Conservation (phyloP, 2,329 filamentous ascomycete genomes). For the Metarhizium rileyi region DNA sequence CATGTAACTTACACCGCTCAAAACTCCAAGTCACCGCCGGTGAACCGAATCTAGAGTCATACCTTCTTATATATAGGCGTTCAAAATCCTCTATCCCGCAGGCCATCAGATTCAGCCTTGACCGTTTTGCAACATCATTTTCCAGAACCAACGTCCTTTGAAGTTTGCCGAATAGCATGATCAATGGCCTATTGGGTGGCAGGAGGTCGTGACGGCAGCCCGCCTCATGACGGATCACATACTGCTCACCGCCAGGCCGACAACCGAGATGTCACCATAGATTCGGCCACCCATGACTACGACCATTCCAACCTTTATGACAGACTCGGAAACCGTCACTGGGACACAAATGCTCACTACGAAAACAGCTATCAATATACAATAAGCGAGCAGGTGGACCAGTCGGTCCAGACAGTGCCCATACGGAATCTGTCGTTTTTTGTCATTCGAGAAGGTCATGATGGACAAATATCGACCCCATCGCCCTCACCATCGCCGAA, state of each 20-base stretch:
- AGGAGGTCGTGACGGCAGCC: conserved; percentile 18
- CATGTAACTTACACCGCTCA: conserved; percentile 1
- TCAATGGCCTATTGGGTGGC: conserved; percentile 32
- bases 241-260: background rate
- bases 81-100: background rate
- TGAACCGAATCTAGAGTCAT: background rate
- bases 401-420: conserved; percentile 16
- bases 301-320: background rate
- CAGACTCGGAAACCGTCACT: background rate
- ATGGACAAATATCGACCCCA: conserved; percentile 7
- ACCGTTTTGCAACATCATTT: background rate
- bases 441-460: conserved; percentile 27
- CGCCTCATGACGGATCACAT: conserved; percentile 11
- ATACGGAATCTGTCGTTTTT: conserved; percentile 26
- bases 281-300: background rate
- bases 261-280: background rate
- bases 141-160: background rate
- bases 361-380: background rate
- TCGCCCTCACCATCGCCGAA: conserved; percentile 13
- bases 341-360: background rate
- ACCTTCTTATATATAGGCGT: background rate
- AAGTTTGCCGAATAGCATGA: conserved; percentile 19
- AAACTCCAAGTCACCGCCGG: background rate
- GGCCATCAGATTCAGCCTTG: background rate
- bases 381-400: background rate